Evolutionary conservation across 192 early-diverging fungal species (phyloP).

Genomic region (Martensiomyces pterosporus): DNA sequence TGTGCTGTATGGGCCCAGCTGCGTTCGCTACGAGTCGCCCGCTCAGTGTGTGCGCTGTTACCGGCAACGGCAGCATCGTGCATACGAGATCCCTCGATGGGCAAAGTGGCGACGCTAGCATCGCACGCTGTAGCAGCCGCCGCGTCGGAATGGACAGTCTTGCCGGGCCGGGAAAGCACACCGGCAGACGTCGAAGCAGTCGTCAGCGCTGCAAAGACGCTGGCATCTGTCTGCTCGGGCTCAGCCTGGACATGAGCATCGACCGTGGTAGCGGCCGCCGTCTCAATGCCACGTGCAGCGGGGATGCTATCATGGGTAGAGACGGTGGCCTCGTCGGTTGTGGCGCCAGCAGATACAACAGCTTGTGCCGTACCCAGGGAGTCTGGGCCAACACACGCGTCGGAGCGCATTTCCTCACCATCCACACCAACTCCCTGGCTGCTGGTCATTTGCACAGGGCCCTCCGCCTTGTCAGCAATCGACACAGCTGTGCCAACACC

Average conservation of each 20-base stretch:
- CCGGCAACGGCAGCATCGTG: no score
- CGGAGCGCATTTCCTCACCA: conserved; percentile 1
- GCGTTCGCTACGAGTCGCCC: no score
- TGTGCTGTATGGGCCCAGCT: no score
- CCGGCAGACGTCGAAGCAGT: conserved; percentile 19
- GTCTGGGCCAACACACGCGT: conserved; percentile 2
- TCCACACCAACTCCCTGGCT: conserved; percentile 10
- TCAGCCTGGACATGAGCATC: conserved; percentile 16
- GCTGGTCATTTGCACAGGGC: conserved; percentile 3
- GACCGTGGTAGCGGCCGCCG: conserved; percentile 7
- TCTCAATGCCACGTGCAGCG: not conserved
- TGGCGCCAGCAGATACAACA: not conserved
- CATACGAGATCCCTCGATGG: no score
- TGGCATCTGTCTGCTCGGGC: conserved; percentile 18
- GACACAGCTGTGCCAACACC: conserved; percentile 1
- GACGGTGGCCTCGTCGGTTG: not conserved
- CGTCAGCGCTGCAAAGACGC: conserved; percentile 15
- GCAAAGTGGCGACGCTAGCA: no score
- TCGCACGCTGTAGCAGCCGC: no score
- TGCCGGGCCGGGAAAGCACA: no score
- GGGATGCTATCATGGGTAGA: not conserved
- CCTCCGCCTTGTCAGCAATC: conserved; percentile 10
- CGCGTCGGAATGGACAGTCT: no score
- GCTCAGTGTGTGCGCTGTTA: no score
- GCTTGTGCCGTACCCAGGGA: not conserved